phyloP scores from a whole-genome alignment of 2,329 filamentous ascomycete species.

The Paecilomyces dactylethromorphus region DNA sequence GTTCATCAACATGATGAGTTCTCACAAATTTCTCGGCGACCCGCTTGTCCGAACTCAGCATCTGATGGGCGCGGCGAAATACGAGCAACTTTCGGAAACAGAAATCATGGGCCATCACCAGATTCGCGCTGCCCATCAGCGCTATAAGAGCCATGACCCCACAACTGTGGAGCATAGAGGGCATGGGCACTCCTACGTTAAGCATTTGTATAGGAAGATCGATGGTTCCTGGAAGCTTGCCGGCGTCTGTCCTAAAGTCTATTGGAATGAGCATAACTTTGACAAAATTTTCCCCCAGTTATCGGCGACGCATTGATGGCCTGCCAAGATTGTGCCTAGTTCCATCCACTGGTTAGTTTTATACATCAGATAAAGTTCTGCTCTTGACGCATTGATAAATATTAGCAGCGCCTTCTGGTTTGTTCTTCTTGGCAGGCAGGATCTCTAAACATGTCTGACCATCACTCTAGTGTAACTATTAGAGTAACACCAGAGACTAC shows the following conservation, averaged over 20 bases:
- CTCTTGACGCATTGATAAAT: not conserved
- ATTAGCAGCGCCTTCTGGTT: not conserved
- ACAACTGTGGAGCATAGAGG: slow-evolving; percentile 47
- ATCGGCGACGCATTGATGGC: not conserved
- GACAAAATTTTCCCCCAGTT: not conserved
- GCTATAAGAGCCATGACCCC: slow-evolving; percentile 45
- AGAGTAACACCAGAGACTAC: not conserved
- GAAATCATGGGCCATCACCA: slow-evolving; percentile 21
- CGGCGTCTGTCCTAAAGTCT: slow-evolving; percentile 19
- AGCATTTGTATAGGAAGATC: slow-evolving; percentile 22
- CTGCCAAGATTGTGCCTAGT: not conserved
- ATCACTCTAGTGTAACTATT: not conserved
- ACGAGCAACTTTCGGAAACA: slow-evolving; percentile 15
- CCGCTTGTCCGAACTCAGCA: slow-evolving; percentile 12
- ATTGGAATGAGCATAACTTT: slow-evolving; percentile 21
- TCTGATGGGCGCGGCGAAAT: slow-evolving; percentile 13
- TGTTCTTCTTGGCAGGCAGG: not conserved
- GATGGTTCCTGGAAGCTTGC: slow-evolving; percentile 24
- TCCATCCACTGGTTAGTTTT: not conserved
- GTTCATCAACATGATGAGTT: slow-evolving; percentile 8
- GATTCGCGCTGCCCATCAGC: slow-evolving; percentile 50
- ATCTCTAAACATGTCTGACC: not conserved
- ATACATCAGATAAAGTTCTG: not conserved
- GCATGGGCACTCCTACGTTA: slow-evolving; percentile 41
- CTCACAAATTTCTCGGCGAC: slow-evolving; percentile 9